Percentiles rank a stretch among this genome's conserved stretches.
These are phyloP conservation scores for Apiospora phragmitis DNA, from an alignment of 2,329 filamentous ascomycete species.

Conservation along the genomic window DNA sequence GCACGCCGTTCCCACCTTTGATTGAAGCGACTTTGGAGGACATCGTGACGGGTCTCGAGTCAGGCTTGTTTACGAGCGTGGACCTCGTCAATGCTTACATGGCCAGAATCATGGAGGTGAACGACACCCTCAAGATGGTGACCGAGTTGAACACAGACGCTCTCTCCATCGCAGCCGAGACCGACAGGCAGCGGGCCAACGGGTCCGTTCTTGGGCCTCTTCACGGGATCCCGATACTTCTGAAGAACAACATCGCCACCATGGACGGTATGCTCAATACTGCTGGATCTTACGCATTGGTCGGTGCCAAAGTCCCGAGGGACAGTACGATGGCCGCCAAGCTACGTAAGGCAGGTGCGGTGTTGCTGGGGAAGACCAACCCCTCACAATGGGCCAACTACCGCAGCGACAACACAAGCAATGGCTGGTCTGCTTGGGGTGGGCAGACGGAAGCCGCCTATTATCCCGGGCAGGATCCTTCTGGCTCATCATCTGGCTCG, in stretches of 20 bases:
- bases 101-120: slow-evolving; percentile 36
- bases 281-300: slow-evolving; percentile 62
- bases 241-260: slow-evolving; percentile 70
- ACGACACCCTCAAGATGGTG: slow-evolving; percentile 33
- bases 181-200: slow-evolving; percentile 32
- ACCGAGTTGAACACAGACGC: slow-evolving; percentile 40
- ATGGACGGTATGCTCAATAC: slow-evolving; percentile 62
- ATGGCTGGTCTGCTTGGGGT: slow-evolving; percentile 66
- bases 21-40: slow-evolving; percentile 27
- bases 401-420: slow-evolving; percentile 55
- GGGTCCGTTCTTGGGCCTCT: slow-evolving; percentile 43
- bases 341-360: slow-evolving; percentile 59
- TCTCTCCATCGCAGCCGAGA: slow-evolving; percentile 34
- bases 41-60: slow-evolving; percentile 24
- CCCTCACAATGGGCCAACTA: slow-evolving; percentile 67
- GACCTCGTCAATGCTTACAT: slow-evolving; percentile 34
- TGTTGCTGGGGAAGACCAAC: slow-evolving; percentile 68
- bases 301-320: slow-evolving; percentile 55
- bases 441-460: slow-evolving; percentile 65
- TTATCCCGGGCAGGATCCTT: slow-evolving; percentile 60
- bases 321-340: slow-evolving; percentile 62
- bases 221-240: slow-evolving; percentile 64
- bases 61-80: slow-evolving; percentile 29
- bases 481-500: slow-evolving; percentile 62
- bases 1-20: slow-evolving; percentile 18